Evolutionary conservation across 2,329 filamentous ascomycete species (phyloP), one percentile per base, ranked within the genome.

Genomic region (Neonectria sp.): DNA sequence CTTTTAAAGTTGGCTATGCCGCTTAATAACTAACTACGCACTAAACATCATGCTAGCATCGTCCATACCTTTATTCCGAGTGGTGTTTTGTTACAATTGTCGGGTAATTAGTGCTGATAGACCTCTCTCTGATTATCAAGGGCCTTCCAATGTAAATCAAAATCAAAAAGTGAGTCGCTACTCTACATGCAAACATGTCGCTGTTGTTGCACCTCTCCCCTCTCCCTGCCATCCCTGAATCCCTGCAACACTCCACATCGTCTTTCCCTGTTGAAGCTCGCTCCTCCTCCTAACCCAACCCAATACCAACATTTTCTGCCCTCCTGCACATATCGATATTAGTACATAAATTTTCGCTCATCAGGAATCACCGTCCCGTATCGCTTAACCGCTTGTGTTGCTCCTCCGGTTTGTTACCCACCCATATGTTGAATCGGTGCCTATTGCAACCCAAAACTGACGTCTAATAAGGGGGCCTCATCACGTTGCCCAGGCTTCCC

Each of bases 401-500:
- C 46, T 48, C 8, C 27, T 24, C 51, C 27, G 7, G 8, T 53
- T n/a, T 53, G 51, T 21, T 37, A 35, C 21, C 8, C 31, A 12
- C 25, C 31, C 31, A 24, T 55, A 24, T 55, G 31, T 55, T 43
- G 48, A 51, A 51, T 7, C 27, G 8, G 25, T 29, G 2, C 48
- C 25, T 13, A 25, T 53, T 51, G 43, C 27, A 52, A 29, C 48
- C 37, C 35, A 37, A 49, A 21, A 35, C 17, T 33, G n/a, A 35
- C 31, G 31, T 61, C 73, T 78, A 88, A 71, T 88, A 88, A 21
- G 86, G 86, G 58, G 86, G 86, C 74, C 80, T 82, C 49, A 83
- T 83, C 27, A 86, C 76, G 45, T 83, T 84, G 24, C 85, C 83
- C 58, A 87, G 68, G 53, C 78, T 82, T 45, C 81, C 80, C 73